These are phyloP conservation scores for Trichoderma simmonsii DNA, from an alignment of 2,329 filamentous ascomycete species.

Conservation along the genomic window DNA sequence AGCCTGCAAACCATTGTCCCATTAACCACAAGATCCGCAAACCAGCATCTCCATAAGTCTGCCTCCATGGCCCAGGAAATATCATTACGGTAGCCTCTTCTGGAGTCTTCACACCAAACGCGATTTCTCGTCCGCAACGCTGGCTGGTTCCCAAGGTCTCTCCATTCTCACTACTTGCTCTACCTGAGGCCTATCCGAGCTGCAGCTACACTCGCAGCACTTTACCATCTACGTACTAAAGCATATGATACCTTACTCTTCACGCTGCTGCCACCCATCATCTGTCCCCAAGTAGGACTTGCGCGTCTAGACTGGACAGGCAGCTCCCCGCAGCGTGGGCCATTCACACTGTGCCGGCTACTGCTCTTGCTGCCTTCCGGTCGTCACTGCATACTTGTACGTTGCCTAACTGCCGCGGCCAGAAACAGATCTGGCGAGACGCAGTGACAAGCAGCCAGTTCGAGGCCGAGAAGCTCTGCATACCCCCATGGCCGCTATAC, in stretches of 20 bases:
- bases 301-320: constrained; percentile 15
- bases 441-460: background rate
- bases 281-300: constrained; percentile 1
- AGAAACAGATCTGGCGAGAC: constrained; percentile 9
- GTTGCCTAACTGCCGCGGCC: constrained; percentile 1
- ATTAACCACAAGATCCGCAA: background rate
- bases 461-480: background rate
- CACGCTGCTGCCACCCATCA: constrained; percentile 12
- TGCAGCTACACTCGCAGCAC: constrained; percentile 2
- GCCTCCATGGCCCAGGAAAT: background rate
- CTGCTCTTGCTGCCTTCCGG: constrained; percentile 1
- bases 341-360: background rate
- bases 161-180: background rate
- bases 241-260: constrained; percentile 8
- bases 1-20: background rate
- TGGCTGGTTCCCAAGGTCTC: background rate
- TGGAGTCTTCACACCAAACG: constrained; percentile 1
- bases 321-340: constrained; percentile 18
- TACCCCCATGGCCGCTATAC: background rate
- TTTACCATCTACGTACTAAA: constrained; percentile 11
- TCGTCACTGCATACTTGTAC: constrained; percentile 4
- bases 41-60: constrained; percentile 5
- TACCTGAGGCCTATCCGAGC: background rate
- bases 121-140: background rate
- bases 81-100: background rate